Evolutionary conservation across 306 rosid genomes (phyloP), one percentile per base, ranked within the genome.

Genomic region (Parietaria judaica): DNA sequence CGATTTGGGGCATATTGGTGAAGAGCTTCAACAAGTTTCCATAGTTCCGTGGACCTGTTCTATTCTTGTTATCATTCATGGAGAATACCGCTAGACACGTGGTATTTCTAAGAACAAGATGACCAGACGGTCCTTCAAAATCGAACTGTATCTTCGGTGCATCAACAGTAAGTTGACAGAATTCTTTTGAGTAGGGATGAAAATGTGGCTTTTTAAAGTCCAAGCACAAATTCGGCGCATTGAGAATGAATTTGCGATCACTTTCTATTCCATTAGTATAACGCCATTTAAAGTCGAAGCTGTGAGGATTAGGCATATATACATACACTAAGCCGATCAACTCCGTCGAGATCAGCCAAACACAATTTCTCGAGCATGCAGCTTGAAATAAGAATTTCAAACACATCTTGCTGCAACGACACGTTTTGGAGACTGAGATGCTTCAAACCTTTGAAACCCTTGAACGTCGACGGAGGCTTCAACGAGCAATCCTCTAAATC

Each of bases 381-480:
- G 68, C 63, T 76, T 13, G 79, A 68, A 66, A 84, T 76, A 64
- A 84, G 64, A 16, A 62, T 73, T 53, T 76, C 79, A 44, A 84
- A 76, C 71, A 37, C 82, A 78, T 69, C 76, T 69, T 78, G 86
- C 50, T 76, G 55, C 76, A 84, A 48, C 58, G 79, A 78, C 58
- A 80, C 78, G 68, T 68, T 70, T 64, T 72, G 82, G 67, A 84
- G 77, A 73, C 80, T 78, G 78, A 84, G 90, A 66, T 77, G 78
- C 69, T 73, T 84, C 73, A 84, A 80, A 66, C 63, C 76, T 67
- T 35, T 71, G 58, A 84, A 79, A 60, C 86, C 86, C 65, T 51
- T 23, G 70, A 81, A 76, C 11, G 69, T 68, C 37, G 68, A 63
- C 5, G 86, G 90, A 50, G 90, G 83, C 56, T 60, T 84, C 54